phyloP scores from a whole-genome alignment of 768 basidiomycete species.

The Brasilioporus rufonigricans region DNA sequence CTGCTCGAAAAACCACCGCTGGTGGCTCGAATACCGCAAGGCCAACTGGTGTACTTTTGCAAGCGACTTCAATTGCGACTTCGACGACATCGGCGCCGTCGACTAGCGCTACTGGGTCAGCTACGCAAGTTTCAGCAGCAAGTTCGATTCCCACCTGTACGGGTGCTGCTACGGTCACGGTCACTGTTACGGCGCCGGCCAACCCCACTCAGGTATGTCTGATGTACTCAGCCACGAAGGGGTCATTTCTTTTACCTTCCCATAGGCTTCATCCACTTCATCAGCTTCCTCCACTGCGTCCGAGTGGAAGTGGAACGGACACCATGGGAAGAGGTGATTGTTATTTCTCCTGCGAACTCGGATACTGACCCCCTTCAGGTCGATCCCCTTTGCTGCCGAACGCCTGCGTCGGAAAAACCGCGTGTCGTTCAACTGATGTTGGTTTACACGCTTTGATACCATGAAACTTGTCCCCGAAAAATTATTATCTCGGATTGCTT shows the following conservation, averaged over 20 bases:
- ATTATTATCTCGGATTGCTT: too few relatives aligned
- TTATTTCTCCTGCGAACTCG: not conserved
- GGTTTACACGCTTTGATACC: too few relatives aligned
- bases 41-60: slow-evolving; percentile 1
- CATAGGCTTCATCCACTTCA: slow-evolving; percentile 1
- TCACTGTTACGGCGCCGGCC: slow-evolving; percentile 16
- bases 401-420: slow-evolving; percentile 10
- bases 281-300: not conserved
- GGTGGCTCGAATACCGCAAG: not conserved
- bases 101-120: not conserved
- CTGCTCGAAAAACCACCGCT: not conserved
- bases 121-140: not conserved
- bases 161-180: slow-evolving; percentile 1
- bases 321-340: slow-evolving; percentile 5
- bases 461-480: too few relatives aligned
- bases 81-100: not conserved
- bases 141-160: slow-evolving; percentile 5
- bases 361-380: slow-evolving; percentile 4
- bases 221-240: too few relatives aligned
- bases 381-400: not conserved
- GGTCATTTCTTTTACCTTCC: not conserved
- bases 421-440: slow-evolving; percentile 1
- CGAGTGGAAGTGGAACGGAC: not conserved
- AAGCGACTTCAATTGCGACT: not conserved
- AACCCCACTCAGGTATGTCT: slow-evolving; percentile 18